phyloP scores from a whole-genome alignment of 495 filamentous ascomycete genomes.

The Cladorrhinum samala region DNA sequence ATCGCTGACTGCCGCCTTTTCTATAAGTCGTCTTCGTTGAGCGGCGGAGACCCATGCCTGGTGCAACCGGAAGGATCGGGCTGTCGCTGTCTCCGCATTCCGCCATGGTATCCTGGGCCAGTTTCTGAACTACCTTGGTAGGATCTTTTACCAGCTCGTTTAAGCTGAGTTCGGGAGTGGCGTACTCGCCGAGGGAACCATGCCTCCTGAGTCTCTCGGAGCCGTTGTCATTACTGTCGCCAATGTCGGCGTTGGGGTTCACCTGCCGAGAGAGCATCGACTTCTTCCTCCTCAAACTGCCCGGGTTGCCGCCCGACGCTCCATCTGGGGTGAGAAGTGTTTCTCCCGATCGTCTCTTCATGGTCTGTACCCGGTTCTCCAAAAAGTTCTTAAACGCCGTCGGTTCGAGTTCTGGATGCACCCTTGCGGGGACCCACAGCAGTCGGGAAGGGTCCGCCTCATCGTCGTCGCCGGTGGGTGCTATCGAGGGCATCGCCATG shows the following conservation, averaged over 20 bases:
- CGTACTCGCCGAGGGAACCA: conserved; percentile 51
- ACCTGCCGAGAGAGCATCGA: conserved; percentile 95
- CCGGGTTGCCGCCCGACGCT: conserved; percentile 54
- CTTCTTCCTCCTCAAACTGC: conserved; percentile 75
- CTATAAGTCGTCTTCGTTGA: conserved; percentile 91
- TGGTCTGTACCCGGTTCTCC: conserved; percentile 83
- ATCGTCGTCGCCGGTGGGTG: conserved; percentile 69
- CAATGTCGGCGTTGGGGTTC: conserved; percentile 59
- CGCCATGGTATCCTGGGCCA: conserved; percentile 45
- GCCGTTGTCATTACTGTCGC: conserved; percentile 72
- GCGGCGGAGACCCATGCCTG: conserved; percentile 71
- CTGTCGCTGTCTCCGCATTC: conserved; percentile 56
- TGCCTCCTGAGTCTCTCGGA: conserved; percentile 78
- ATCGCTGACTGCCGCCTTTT: conserved; percentile 62
- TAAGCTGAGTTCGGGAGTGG: conserved; percentile 56
- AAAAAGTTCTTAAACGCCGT: conserved; percentile 96
- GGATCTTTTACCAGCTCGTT: conserved; percentile 80
- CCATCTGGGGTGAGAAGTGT: conserved; percentile 60
- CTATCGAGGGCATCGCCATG: conserved; percentile 61
- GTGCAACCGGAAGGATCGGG: conserved; percentile 75
- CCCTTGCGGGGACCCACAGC: conserved; percentile 91
- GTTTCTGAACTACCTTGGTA: conserved; percentile 56
- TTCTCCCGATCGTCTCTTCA: conserved; percentile 77
- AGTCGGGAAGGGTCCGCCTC: conserved; percentile 84
- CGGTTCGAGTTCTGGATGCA: conserved; percentile 92